These are phyloP conservation scores for Deuterostichococcus epilithicus DNA, from an alignment of 139 green algal species.

Conservation along the genomic window DNA sequence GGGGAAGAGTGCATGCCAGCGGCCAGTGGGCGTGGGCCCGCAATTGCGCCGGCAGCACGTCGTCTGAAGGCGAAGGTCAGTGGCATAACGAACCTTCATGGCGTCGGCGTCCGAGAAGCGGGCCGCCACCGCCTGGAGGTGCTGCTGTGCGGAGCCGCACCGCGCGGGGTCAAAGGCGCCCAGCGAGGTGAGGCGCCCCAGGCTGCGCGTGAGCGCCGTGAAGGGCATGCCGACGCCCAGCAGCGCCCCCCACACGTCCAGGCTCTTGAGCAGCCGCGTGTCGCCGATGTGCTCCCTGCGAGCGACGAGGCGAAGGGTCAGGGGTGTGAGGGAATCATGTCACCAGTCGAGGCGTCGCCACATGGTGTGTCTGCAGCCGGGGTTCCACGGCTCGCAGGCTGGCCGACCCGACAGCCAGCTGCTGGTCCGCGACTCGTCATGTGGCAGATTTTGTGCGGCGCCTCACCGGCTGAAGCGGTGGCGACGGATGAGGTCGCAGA, in stretches of 20 bases:
- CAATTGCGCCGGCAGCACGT: no score
- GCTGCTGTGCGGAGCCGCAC: neutral
- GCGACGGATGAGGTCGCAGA: neutral
- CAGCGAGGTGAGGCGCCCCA: neutral
- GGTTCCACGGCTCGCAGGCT: no score
- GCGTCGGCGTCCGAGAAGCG: neutral
- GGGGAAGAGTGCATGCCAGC: no score
- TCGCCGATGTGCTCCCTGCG: conserved; percentile 1
- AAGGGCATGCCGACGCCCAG: neutral
- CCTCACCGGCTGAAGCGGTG: neutral
- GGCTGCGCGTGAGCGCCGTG: neutral
- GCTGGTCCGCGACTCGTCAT: no score
- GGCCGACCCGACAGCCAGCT: no score
- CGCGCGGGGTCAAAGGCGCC: neutral
- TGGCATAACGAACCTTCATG: no score
- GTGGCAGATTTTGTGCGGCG: no score
- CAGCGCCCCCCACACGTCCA: neutral
- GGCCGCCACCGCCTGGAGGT: neutral
- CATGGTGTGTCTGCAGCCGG: no score
- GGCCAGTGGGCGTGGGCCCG: no score
- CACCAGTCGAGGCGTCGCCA: no score
- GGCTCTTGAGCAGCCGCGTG: neutral
- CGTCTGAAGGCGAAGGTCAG: no score
- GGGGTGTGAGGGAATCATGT: no score
- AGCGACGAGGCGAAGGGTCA: neutral